phyloP scores from a whole-genome alignment of 257 asterid species.

The Cinchona pubescens region DNA sequence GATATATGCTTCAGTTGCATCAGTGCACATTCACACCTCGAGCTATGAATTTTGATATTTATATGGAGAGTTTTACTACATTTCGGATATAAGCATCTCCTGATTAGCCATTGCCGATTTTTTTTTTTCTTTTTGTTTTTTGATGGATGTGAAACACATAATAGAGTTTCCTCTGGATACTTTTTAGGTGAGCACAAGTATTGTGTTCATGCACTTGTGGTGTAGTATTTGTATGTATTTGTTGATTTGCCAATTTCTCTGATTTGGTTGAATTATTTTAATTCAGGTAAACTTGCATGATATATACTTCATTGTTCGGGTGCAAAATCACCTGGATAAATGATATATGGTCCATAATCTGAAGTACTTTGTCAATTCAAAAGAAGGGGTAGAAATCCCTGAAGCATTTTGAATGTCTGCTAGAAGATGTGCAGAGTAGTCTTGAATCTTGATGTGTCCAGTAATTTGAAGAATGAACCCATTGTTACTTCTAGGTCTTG shows the following conservation, averaged over 20 bases:
- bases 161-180: not conserved
- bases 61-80: not conserved
- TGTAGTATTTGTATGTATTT: not conserved
- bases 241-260: not conserved
- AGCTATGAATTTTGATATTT: not conserved
- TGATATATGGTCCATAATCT: too few species aligned
- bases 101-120: not conserved
- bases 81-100: not conserved
- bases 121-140: not conserved
- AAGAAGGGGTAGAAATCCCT: too few species aligned
- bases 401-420: not conserved
- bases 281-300: not conserved
- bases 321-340: too few species aligned
- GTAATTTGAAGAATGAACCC: not conserved
- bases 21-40: not conserved
- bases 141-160: not conserved
- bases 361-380: too few species aligned
- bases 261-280: not conserved
- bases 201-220: too few species aligned
- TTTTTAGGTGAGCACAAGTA: not conserved
- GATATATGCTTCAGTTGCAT: not conserved
- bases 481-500: not conserved
- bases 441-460: not conserved
- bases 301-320: too few species aligned
- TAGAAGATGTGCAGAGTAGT: not conserved